A percentile compares a stretch with the other conserved stretches of the same genome.
Evolutionary conservation across 192 early-diverging fungal genomes (phyloP).

Genomic region (Backusella tuberculispora): DNA sequence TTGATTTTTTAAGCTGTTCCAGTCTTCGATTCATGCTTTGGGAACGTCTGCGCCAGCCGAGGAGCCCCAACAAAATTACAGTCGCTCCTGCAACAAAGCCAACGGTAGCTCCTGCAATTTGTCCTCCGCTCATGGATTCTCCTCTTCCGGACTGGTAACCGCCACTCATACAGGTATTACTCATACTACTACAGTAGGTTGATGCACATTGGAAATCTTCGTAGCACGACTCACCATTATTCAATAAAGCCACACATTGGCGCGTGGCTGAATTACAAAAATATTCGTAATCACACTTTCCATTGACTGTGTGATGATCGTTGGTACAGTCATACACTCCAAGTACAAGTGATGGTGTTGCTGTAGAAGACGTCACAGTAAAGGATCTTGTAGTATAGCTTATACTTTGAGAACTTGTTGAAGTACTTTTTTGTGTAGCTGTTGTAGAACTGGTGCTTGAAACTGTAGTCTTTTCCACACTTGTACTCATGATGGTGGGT

Average conservation of each 20-base stretch:
- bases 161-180: not conserved
- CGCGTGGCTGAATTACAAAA: not conserved
- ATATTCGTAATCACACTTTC: constrained; percentile 1
- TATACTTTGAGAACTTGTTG: not conserved
- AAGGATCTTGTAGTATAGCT: not conserved
- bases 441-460: not conserved
- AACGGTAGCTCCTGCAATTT: constrained; percentile 1
- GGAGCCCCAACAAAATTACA: not conserved
- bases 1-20: constrained; percentile 2
- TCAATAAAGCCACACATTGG: not conserved
- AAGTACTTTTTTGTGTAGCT: not conserved
- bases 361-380: not conserved
- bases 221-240: not conserved
- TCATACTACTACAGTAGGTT: not conserved
- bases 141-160: not conserved
- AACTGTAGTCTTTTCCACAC: not conserved
- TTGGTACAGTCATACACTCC: not conserved
- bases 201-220: constrained; percentile 2
- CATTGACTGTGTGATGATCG: not conserved
- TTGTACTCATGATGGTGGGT: not conserved
- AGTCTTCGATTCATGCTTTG: constrained; percentile 1
- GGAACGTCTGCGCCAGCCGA: not conserved
- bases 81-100: constrained; percentile 1
- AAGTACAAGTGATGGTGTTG: not conserved
- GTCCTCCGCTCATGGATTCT: not conserved